phyloP scores from a whole-genome alignment of 2,329 filamentous ascomycete genomes.

The Epichloe glyceriae region DNA sequence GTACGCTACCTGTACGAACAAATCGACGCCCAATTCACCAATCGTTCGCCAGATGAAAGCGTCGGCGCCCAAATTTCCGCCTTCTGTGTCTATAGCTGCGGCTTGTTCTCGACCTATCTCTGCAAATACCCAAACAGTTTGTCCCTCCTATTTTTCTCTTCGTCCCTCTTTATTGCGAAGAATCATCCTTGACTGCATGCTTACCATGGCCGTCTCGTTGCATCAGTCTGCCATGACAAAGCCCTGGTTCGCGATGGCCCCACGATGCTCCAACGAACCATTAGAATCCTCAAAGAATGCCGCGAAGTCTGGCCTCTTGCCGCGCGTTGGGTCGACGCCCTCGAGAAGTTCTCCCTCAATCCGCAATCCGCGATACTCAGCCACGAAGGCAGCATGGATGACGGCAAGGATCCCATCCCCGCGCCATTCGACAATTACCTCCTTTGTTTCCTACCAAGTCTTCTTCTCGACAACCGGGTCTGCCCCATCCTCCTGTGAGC shows the following conservation, averaged over 20 bases:
- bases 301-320: conserved; percentile 40
- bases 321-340: conserved; percentile 36
- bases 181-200: neutral
- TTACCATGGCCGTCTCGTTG: neutral
- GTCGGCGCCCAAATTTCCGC: conserved; percentile 41
- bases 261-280: conserved; percentile 32
- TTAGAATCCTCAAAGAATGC: conserved; percentile 33
- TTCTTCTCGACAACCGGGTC: neutral
- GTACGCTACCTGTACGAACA: conserved; percentile 35
- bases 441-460: conserved; percentile 3
- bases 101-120: conserved; percentile 37
- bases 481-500: conserved; percentile 3
- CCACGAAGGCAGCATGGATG: conserved; percentile 36
- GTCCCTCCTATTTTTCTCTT: conserved; percentile 9
- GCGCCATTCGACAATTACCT: conserved; percentile 10
- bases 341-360: conserved; percentile 33
- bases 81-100: conserved; percentile 43
- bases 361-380: conserved; percentile 26
- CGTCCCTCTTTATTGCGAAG: neutral
- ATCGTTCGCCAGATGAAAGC: conserved; percentile 31
- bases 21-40: conserved; percentile 36
- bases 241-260: conserved; percentile 27
- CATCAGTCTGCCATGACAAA: conserved; percentile 29
- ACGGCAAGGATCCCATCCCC: conserved; percentile 26
- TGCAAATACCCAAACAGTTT: conserved; percentile 37